Base-by-base conservation (phyloP, 192 early-diverging fungal species). In the Ramicandelaber brevisporus region DNA sequence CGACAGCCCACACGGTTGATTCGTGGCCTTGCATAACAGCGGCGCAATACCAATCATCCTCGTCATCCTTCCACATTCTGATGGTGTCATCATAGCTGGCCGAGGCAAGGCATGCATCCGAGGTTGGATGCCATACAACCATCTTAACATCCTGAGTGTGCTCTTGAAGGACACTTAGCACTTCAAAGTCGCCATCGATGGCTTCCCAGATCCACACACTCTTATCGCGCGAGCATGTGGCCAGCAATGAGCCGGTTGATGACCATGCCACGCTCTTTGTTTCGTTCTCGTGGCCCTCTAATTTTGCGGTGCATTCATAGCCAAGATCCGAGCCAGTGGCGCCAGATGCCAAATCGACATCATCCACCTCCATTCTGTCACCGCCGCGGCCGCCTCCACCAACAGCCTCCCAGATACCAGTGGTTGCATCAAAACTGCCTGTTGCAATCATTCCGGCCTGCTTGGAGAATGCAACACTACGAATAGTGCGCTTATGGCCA, bases 241-340 rank as follows among this genome's bases (percentile, higher is more conserved):
- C 80, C 21, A 97, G 46, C 14, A 97, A 56, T 3, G 68, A 48
- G 6, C 82, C 87, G 1, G 67, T 61, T 14, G 65, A 46, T 6
- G 74, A 73, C 86, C 85, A 97, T 6, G 77, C 58, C 20, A 93
- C 78, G 20, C 66, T 63, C 50, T 97, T 97, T 21, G 82, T 84
- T 52, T 97, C 90, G 50, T 93, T 93, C 54, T 97, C 90, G 48
- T 97, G 90, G 21, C 90, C 90, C 44, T 97, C 90, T 24, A 97
- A 46, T 8, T 83, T 88, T 1, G 90, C 86, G 1, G 85, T 62
- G 36, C 77, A 88, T 44, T 90, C 87, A 45, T 70, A 85, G 12
- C 70, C 72, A 37, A 27, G 13, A 15, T 12, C 11, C 33, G 14
- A 37, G 24, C 10, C 10, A 19, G 3, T 9, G 9, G 13, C 21